These are phyloP conservation scores for Halophytophthora polymorphica DNA, from an alignment of 352 stramenopile species.

Conservation along the genomic window DNA sequence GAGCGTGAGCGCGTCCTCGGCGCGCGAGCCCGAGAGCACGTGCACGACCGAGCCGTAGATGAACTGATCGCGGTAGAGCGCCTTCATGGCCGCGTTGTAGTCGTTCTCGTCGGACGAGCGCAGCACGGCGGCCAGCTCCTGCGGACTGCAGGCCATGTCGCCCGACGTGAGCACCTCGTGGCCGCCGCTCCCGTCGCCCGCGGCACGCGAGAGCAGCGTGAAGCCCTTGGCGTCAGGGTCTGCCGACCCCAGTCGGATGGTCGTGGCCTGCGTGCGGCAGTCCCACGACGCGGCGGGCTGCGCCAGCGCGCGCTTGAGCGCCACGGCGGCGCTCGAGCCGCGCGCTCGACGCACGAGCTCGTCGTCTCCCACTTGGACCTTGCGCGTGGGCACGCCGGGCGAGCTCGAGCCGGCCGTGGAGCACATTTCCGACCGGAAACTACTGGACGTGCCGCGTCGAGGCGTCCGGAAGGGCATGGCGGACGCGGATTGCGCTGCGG, in stretches of 20 bases:
- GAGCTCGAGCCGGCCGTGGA: background rate
- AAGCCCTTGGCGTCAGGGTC: slow-evolving; percentile 9
- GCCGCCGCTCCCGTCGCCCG: background rate
- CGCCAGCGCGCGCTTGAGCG: slow-evolving; percentile 20
- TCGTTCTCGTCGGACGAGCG: slow-evolving; percentile 21
- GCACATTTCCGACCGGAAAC: no score
- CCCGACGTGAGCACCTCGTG: slow-evolving; percentile 29
- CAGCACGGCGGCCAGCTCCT: slow-evolving; percentile 26
- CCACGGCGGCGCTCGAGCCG: slow-evolving; percentile 6
- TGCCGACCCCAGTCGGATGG: slow-evolving; percentile 12
- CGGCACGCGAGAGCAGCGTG: slow-evolving; percentile 11
- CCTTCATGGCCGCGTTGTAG: slow-evolving; percentile 40
- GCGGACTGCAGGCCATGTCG: slow-evolving; percentile 24
- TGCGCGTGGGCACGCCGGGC: slow-evolving; percentile 6
- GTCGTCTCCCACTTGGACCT: slow-evolving; percentile 22
- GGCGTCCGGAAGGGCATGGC: no score
- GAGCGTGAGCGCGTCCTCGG: background rate
- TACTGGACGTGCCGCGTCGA: no score
- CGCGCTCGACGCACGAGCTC: slow-evolving; percentile 24
- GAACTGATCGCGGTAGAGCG: slow-evolving; percentile 30
- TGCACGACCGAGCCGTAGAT: slow-evolving; percentile 56
- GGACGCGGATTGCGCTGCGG: no score
- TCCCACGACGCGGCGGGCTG: slow-evolving; percentile 20
- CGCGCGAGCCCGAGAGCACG: slow-evolving; percentile 8
- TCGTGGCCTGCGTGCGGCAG: slow-evolving; percentile 7